Evolutionary conservation across 2,329 filamentous ascomycete species (phyloP).

Genomic region (Trichophaea hybrida): DNA sequence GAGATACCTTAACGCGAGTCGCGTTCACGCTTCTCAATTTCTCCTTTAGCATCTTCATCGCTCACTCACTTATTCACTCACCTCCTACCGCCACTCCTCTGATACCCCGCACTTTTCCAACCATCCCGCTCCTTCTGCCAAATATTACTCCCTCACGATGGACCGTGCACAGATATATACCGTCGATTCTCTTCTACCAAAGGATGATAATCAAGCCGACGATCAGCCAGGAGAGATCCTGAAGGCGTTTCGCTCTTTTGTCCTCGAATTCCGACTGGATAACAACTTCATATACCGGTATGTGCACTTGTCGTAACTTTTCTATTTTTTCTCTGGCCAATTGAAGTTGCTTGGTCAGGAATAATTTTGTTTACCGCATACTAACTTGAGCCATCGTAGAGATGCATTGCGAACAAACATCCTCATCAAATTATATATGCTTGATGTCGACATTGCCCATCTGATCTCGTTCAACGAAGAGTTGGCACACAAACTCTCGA

Average conservation of each 20-base stretch:
- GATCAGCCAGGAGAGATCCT: conserved; percentile 61
- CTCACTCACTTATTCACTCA: too few relatives aligned
- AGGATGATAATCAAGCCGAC: conserved; percentile 48
- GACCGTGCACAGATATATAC: conserved; percentile 81
- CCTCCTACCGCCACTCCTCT: neutral
- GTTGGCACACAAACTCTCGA: conserved; percentile 74
- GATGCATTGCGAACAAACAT: conserved; percentile 94
- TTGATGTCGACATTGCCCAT: conserved; percentile 90
- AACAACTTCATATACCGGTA: conserved; percentile 91
- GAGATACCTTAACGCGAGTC: neutral
- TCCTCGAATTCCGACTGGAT: conserved; percentile 85
- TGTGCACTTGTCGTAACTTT: conserved; percentile 20
- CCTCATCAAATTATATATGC: conserved; percentile 83
- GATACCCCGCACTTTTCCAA: neutral
- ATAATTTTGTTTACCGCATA: neutral
- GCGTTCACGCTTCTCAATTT: neutral
- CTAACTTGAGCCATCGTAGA: conserved; percentile 38
- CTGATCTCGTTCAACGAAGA: conserved; percentile 94
- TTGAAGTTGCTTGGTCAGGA: too few relatives aligned
- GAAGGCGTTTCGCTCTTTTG: conserved; percentile 71
- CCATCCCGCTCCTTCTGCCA: neutral
- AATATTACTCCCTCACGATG: conserved; percentile 38
- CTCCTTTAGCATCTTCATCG: neutral
- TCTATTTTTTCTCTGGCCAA: neutral
- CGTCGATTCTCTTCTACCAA: conserved; percentile 57